phyloP scores from a whole-genome alignment of 2,329 filamentous ascomycete genomes.

The Aspergillus pseudotamarii region DNA sequence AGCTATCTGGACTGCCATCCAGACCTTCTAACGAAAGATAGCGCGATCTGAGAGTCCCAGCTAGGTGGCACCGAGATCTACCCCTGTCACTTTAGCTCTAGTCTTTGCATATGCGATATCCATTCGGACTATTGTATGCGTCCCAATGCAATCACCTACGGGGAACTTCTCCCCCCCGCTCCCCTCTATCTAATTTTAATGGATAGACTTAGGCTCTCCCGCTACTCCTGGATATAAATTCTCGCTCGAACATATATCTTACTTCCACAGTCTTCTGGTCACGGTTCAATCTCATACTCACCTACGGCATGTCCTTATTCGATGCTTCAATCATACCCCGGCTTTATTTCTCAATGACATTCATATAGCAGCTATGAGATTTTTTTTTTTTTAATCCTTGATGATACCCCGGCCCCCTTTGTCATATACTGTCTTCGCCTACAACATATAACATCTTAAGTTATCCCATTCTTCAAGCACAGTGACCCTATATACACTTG shows the following conservation, averaged over 20 bases:
- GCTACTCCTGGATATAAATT: slow-evolving; percentile 1
- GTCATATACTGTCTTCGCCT: not conserved
- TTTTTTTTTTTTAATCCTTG: not conserved
- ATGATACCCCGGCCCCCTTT: not conserved
- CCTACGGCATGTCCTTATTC: not conserved
- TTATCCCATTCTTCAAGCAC: slow-evolving; percentile 6
- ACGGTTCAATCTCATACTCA: not conserved
- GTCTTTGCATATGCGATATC: slow-evolving; percentile 17
- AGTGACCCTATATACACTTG: not conserved
- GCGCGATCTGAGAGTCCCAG: slow-evolving; percentile 3
- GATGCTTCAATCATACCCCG: not conserved
- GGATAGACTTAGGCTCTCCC: slow-evolving; percentile 19
- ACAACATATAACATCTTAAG: not conserved
- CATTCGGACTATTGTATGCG: slow-evolving; percentile 20
- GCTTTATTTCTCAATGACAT: not conserved
- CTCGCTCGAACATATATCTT: slow-evolving; percentile 15
- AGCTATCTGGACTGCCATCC: not conserved
- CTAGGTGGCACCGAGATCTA: slow-evolving; percentile 5
- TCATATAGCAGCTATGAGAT: not conserved
- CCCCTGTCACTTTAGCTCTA: slow-evolving; percentile 16
- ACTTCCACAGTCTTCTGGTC: not conserved
- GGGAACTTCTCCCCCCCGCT: slow-evolving; percentile 11
- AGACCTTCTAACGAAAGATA: not conserved
- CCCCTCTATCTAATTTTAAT: slow-evolving; percentile 13
- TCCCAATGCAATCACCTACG: slow-evolving; percentile 17